phyloP scores from a whole-genome alignment of 106 monocot species.

The Cymbidium sinense region DNA sequence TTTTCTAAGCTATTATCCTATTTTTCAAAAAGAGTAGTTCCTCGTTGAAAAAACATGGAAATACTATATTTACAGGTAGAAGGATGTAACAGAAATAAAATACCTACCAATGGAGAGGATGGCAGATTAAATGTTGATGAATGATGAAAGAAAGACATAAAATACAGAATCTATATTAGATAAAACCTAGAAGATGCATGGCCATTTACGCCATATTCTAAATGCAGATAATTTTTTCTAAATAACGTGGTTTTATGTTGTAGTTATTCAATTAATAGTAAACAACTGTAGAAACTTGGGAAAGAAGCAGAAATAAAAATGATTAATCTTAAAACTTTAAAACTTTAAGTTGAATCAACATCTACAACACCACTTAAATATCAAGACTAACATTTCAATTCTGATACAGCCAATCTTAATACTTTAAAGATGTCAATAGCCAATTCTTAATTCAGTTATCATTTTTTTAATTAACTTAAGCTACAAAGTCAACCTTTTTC shows the following conservation, averaged over 20 bases:
- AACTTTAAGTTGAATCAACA: no score
- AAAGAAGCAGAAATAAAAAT: not conserved
- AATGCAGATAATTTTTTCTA: no score
- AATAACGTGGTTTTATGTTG: no score
- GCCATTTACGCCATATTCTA: no score
- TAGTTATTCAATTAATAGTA: not conserved
- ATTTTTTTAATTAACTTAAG: no score
- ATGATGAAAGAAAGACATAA: not conserved
- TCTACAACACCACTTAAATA: no score
- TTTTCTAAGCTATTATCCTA: not conserved
- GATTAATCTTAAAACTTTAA: no score
- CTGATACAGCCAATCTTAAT: no score
- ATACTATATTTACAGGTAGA: not conserved
- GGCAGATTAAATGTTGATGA: not conserved
- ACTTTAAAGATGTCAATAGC: no score
- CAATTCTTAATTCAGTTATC: no score
- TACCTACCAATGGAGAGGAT: not conserved
- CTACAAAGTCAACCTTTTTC: no score
- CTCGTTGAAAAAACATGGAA: not conserved
- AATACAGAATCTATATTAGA: not conserved
- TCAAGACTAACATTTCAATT: no score
- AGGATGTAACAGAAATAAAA: not conserved
- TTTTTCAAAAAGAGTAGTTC: not conserved
- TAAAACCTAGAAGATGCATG: not conserved
- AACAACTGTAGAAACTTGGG: not conserved